A percentile compares a stretch with the other conserved stretches of the same genome.
Conservation (phyloP, 257 asterid genomes). For the Asclepias syriaca region DNA sequence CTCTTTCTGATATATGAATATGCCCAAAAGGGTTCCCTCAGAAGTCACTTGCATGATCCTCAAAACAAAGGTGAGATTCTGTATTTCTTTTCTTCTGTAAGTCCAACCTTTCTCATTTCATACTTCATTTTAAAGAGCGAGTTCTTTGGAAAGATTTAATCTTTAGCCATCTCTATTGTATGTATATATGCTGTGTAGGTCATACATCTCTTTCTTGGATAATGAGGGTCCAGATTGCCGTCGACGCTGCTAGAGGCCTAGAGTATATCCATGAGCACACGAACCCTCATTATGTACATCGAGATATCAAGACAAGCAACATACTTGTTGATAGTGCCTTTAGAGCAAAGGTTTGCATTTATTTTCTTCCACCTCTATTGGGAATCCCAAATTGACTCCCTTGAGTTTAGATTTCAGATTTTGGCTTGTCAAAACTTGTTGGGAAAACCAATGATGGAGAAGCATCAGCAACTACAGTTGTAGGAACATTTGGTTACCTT, state of each 20-base stretch:
- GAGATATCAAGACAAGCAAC: conserved; percentile 94
- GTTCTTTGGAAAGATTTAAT: neutral
- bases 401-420: conserved; percentile 71
- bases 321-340: conserved; percentile 78
- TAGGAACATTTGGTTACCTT: conserved; percentile 90
- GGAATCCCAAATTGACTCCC: conserved; percentile 23
- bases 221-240: conserved; percentile 90
- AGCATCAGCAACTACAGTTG: conserved; percentile 87
- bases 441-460: conserved; percentile 71
- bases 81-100: neutral
- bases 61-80: conserved; percentile 60
- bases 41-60: conserved; percentile 86
- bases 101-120: neutral
- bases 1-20: conserved; percentile 85
- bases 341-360: conserved; percentile 73
- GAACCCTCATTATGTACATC: conserved; percentile 88
- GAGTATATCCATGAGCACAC: conserved; percentile 99
- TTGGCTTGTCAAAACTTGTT: conserved; percentile 89
- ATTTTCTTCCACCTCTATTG: conserved; percentile 1
- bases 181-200: conserved; percentile 33
- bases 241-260: conserved; percentile 95
- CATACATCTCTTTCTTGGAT: conserved; percentile 88
- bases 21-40: conserved; percentile 88
- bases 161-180: neutral
- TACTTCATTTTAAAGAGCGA: neutral